Conservation (phyloP, 345 rosid genomes). For the Microthlaspi erraticum region DNA sequence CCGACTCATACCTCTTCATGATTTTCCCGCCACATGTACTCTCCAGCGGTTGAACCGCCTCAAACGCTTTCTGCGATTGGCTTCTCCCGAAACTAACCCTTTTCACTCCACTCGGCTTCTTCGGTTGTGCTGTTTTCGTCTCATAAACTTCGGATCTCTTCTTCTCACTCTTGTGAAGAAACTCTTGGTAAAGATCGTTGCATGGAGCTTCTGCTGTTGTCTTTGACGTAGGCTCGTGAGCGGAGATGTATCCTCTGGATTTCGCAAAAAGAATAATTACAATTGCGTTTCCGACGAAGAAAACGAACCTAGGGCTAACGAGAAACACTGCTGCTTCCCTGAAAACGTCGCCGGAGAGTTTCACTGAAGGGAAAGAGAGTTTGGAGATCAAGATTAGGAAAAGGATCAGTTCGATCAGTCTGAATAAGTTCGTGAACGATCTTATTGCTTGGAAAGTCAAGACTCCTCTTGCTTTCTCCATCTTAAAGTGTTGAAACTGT, state of each 20-base stretch:
- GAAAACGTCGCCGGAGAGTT: conserved; percentile 63
- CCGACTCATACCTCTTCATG: conserved; percentile 58
- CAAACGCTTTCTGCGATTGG: conserved; percentile 58
- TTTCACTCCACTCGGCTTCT: conserved; percentile 24
- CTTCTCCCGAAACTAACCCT: conserved; percentile 52
- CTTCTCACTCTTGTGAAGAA: conserved; percentile 53
- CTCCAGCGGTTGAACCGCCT: conserved; percentile 33
- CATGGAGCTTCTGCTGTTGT: conserved; percentile 42
- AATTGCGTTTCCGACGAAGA: conserved; percentile 78
- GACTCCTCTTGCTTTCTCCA: conserved; percentile 59
- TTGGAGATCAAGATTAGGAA: conserved; percentile 63
- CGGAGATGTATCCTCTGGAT: conserved; percentile 61
- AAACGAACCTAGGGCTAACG: conserved; percentile 72
- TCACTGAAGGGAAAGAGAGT: conserved; percentile 59
- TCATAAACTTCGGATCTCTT: conserved; percentile 34
- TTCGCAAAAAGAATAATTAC: conserved; percentile 71
- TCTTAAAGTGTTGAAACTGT: conserved; percentile 52
- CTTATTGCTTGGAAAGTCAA: conserved; percentile 50
- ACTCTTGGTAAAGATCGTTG: conserved; percentile 54
- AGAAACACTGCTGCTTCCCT: conserved; percentile 54
- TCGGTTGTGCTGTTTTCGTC: conserved; percentile 29
- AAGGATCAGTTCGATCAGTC: conserved; percentile 62
- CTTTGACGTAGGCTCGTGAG: conserved; percentile 40
- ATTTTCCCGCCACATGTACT: conserved; percentile 23
- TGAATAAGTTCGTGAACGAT: conserved; percentile 59